Percentiles rank a stretch among this genome's conserved stretches.
Evolutionary conservation across 345 rosid species (phyloP).

Genomic region (Sisymbrium altissimum): DNA sequence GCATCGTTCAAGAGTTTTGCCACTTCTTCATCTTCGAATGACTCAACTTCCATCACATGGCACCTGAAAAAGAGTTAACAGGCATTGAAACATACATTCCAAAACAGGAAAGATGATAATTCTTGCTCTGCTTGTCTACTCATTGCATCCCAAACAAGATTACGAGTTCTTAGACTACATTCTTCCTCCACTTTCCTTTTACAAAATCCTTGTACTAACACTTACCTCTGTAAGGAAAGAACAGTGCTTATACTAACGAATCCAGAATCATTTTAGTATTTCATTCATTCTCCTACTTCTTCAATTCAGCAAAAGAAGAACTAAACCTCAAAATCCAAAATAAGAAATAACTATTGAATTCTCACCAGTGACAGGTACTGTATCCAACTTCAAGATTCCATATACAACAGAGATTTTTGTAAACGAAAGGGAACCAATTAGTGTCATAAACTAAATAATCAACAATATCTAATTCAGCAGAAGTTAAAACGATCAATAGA

Average conservation of each 20-base stretch:
- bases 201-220: background rate
- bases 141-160: background rate
- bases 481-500: background rate
- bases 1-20: constrained; percentile 75
- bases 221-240: background rate
- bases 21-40: constrained; percentile 72
- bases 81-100: background rate
- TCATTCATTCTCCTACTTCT: background rate
- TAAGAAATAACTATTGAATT: background rate
- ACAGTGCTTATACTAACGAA: background rate
- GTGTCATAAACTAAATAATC: background rate
- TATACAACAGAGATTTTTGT: constrained; percentile 16
- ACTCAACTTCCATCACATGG: constrained; percentile 97
- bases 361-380: constrained; percentile 99
- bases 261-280: background rate
- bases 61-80: constrained; percentile 52
- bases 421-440: constrained; percentile 20
- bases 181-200: background rate
- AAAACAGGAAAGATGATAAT: background rate
- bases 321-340: background rate
- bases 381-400: constrained; percentile 76
- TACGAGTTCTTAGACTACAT: background rate
- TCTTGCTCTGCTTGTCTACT: background rate
- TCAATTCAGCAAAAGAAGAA: background rate
- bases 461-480: background rate